These are phyloP conservation scores for Aspergillus cejpii DNA, from an alignment of 2,329 filamentous ascomycete genomes.

Conservation along the genomic window DNA sequence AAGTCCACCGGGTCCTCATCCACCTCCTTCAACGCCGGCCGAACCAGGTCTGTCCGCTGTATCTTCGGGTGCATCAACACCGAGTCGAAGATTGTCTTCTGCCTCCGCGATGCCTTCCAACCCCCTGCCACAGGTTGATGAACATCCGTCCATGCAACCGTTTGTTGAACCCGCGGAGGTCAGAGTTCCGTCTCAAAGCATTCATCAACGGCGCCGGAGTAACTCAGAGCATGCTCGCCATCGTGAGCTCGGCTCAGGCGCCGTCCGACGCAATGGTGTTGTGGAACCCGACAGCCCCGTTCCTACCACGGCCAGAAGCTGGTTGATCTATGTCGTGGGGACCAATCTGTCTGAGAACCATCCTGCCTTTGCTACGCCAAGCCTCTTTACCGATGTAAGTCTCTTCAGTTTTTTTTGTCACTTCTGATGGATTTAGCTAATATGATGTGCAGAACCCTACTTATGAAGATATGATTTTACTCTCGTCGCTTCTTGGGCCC, in stretches of 20 bases:
- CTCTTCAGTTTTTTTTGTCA: background rate
- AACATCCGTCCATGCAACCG: slow-evolving; percentile 33
- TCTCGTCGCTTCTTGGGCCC: slow-evolving; percentile 60
- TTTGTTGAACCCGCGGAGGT: slow-evolving; percentile 39
- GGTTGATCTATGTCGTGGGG: slow-evolving; percentile 66
- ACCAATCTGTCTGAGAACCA: slow-evolving; percentile 65
- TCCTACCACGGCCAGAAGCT: slow-evolving; percentile 53
- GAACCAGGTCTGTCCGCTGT: slow-evolving; percentile 51
- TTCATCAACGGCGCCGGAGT: slow-evolving; percentile 51
- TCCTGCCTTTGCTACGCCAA: slow-evolving; percentile 62
- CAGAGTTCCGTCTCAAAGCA: slow-evolving; percentile 36
- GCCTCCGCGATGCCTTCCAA: slow-evolving; percentile 40
- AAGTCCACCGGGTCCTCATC: slow-evolving; percentile 52
- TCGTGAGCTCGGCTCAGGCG: slow-evolving; percentile 54
- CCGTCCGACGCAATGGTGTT: slow-evolving; percentile 57
- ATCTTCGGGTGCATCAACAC: slow-evolving; percentile 49
- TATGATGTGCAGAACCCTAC: slow-evolving; percentile 48
- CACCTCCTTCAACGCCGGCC: slow-evolving; percentile 58
- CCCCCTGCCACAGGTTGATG: slow-evolving; percentile 35
- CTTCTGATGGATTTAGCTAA: slow-evolving; percentile 8
- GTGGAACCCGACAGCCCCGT: slow-evolving; percentile 52
- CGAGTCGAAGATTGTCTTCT: slow-evolving; percentile 43
- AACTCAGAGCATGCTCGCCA: slow-evolving; percentile 54
- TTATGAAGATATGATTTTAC: slow-evolving; percentile 65
- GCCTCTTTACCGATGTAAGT: slow-evolving; percentile 61